These are phyloP conservation scores for Lotmaria passim DNA, from an alignment of 208 protist species.

Conservation along the genomic window DNA sequence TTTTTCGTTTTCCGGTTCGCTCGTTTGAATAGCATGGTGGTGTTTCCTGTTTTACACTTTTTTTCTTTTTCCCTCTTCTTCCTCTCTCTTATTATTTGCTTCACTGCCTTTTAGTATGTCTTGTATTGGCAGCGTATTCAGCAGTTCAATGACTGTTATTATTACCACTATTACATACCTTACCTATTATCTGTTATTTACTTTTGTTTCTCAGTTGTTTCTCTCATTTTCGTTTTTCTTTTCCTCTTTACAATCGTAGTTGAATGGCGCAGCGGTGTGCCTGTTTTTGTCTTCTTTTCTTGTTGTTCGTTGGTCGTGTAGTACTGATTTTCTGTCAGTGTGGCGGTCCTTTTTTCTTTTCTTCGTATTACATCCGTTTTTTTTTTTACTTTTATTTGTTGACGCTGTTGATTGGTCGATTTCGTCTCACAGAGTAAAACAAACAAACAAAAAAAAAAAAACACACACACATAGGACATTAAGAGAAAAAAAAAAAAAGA, in stretches of 20 bases:
- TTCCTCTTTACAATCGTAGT: background rate
- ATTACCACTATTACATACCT: background rate
- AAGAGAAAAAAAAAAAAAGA: too few species aligned
- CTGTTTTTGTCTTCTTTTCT: background rate
- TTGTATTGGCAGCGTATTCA: background rate
- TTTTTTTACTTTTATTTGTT: background rate
- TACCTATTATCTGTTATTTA: too few species aligned
- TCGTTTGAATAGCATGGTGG: too few species aligned
- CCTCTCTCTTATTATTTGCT: background rate
- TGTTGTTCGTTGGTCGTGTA: background rate
- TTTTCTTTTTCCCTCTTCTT: background rate
- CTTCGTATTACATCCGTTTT: background rate
- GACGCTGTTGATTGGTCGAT: background rate
- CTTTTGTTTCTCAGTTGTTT: background rate
- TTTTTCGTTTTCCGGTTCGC: too few species aligned
- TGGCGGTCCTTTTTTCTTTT: background rate
- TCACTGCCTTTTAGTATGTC: background rate
- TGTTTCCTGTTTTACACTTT: background rate
- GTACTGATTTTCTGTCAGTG: too few species aligned
- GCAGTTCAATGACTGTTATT: background rate
- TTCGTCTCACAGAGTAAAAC: conserved; percentile 15
- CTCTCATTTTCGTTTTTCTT: background rate
- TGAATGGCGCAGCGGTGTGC: background rate
- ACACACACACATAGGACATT: too few species aligned
- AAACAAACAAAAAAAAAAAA: background rate